Base-by-base conservation (phyloP, 306 rosid genomes). In the Cucumis melo region DNA sequence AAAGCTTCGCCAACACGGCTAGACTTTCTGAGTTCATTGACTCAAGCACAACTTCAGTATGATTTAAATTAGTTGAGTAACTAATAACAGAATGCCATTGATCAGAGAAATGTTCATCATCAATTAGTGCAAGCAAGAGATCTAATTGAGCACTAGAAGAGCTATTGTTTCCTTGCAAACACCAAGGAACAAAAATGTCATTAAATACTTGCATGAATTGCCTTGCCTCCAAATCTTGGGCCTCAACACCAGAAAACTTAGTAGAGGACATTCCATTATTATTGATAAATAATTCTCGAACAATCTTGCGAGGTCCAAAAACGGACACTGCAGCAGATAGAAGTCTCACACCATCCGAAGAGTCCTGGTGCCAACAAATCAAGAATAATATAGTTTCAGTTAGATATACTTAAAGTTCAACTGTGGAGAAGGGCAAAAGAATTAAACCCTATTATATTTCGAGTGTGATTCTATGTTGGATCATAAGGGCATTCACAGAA, bases 101-200 rank as follows among this genome's bases (percentile, higher is more conserved):
- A 78, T 91, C 91, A 73, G 88, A 82, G 89, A 93, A 91, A 83
- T 81, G 80, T 77, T 88, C 90, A 82, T 91, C 91, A 80, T 93
- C 97, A 72, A 93, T 86, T 83, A 91, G 81, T 27, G 87, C 83
- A 79, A 93, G 85, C 85, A 93, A 84, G 78, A 93, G 83, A 84
- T 93, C 97, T 32, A 93, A 84, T 77, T 88, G 87, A 75, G 91
- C 88, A 75, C 81, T 81, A 38, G 86, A 77, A 36, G 97, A 87
- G 79, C 72, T 65, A 84, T 80, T 80, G 84, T 82, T 81, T 73
- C 78, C 78, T 80, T 75, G 84, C 77, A 93, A 84, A 84, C 98
- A 93, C 98, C 98, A 93, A 53, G 97, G 94, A 73, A 89, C 93
- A 87, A 93, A 87, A 59, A 71, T 82, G 41, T 80, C 87, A 78